phyloP scores from a whole-genome alignment of 306 rosid genomes.

The Rosa lucieae region DNA sequence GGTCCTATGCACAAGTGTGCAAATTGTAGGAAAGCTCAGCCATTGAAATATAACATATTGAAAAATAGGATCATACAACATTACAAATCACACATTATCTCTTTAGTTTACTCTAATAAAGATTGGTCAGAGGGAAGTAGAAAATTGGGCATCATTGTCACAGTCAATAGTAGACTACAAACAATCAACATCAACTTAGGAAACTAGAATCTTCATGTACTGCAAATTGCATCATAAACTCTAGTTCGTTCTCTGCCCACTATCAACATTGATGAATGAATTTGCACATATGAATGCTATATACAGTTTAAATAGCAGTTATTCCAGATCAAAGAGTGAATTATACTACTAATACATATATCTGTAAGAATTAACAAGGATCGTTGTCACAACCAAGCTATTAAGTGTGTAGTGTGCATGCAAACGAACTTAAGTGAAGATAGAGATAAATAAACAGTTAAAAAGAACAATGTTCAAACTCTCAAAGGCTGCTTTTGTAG shows the following conservation, averaged over 20 bases:
- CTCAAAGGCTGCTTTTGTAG: not conserved
- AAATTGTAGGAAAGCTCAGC: not conserved
- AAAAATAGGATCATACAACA: not conserved
- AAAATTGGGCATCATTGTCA: not conserved
- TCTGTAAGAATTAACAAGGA: not conserved
- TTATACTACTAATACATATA: not conserved
- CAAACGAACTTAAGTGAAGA: not conserved
- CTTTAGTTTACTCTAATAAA: not conserved
- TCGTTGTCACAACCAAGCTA: not conserved
- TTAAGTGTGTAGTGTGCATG: not conserved
- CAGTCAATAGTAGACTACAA: not conserved
- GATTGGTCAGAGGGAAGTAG: not conserved
- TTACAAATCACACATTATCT: not conserved
- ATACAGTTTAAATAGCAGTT: not conserved
- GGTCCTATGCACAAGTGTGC: too few relatives aligned
- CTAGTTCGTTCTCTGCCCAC: not conserved
- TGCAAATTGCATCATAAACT: not conserved
- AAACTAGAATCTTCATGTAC: not conserved
- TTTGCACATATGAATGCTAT: not conserved
- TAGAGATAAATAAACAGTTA: not conserved
- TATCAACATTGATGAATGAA: not conserved
- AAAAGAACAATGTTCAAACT: not conserved
- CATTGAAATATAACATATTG: not conserved
- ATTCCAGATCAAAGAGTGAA: not conserved
- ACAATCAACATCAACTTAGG: not conserved